These are phyloP conservation scores for Mallotus nudiflorus DNA, from an alignment of 345 rosid genomes.

Conservation along the genomic window DNA sequence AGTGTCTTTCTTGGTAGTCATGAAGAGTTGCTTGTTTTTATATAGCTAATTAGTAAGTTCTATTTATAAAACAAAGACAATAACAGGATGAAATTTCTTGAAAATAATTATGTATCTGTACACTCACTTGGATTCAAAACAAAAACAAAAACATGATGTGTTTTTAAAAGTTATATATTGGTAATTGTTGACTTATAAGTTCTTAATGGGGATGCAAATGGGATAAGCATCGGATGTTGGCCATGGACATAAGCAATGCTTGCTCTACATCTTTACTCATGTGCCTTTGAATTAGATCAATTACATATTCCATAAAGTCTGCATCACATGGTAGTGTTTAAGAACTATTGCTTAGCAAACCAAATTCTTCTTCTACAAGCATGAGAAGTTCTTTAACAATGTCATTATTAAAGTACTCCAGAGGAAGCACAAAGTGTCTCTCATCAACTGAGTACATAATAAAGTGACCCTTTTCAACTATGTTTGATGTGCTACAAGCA, in stretches of 20 bases:
- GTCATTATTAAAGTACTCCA: neutral
- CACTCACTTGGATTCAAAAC: neutral
- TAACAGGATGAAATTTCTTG: too few species aligned
- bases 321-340: neutral
- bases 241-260: neutral
- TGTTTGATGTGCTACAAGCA: neutral
- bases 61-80: too few species aligned
- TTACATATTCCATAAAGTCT: neutral
- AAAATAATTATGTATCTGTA: too few species aligned
- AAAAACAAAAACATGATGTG: too few species aligned
- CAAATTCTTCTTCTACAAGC: neutral
- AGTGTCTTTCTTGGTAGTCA: too few species aligned
- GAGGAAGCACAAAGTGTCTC: neutral
- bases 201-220: too few species aligned
- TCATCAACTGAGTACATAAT: neutral
- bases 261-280: neutral
- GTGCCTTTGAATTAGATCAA: neutral
- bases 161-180: neutral
- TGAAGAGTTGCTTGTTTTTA: too few species aligned
- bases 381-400: neutral
- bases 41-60: too few species aligned
- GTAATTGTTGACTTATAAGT: neutral
- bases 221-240: neutral
- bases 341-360: neutral
- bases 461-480: neutral